Evolutionary conservation across 1,284 basidiomycete species (phyloP).

Genomic region (Cystobasidiaceae sp.): DNA sequence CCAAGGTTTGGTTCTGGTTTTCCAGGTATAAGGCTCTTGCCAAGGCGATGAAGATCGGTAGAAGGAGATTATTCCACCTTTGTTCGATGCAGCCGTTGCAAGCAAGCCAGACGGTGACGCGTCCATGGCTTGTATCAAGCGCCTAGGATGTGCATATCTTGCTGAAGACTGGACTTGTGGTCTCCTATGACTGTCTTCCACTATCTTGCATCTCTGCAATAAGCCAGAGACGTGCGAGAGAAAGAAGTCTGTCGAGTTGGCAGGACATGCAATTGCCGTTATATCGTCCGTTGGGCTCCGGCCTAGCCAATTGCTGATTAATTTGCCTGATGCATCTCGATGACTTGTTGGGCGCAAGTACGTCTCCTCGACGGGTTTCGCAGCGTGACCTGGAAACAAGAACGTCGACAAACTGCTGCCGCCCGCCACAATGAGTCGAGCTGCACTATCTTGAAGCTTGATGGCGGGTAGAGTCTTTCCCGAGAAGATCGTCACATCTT

Average conservation of each 20-base stretch:
- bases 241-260: constrained; percentile 4
- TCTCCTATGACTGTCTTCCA: not conserved
- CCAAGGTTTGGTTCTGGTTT: constrained; percentile 20
- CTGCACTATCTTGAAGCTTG: constrained; percentile 10
- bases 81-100: constrained; percentile 7
- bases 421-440: constrained; percentile 12
- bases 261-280: constrained; percentile 11
- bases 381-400: not conserved
- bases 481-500: constrained; percentile 9
- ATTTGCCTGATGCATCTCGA: not conserved
- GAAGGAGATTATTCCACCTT: constrained; percentile 7
- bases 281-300: constrained; percentile 20
- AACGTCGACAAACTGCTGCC: constrained; percentile 17
- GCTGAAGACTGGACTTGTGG: constrained; percentile 5
- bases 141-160: constrained; percentile 20
- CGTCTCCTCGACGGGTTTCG: constrained; percentile 8
- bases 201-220: constrained; percentile 24
- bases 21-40: constrained; percentile 14
- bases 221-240: constrained; percentile 23
- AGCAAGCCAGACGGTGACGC: constrained; percentile 10
- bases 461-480: constrained; percentile 14
- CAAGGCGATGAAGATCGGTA: constrained; percentile 6
- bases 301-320: constrained; percentile 11
- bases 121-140: constrained; percentile 1
- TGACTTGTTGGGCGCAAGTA: not conserved